Percentiles rank a stretch among this genome's conserved stretches.
These are phyloP conservation scores for Peniophora sp. DNA, from an alignment of 1,284 basidiomycete genomes.

Conservation along the genomic window DNA sequence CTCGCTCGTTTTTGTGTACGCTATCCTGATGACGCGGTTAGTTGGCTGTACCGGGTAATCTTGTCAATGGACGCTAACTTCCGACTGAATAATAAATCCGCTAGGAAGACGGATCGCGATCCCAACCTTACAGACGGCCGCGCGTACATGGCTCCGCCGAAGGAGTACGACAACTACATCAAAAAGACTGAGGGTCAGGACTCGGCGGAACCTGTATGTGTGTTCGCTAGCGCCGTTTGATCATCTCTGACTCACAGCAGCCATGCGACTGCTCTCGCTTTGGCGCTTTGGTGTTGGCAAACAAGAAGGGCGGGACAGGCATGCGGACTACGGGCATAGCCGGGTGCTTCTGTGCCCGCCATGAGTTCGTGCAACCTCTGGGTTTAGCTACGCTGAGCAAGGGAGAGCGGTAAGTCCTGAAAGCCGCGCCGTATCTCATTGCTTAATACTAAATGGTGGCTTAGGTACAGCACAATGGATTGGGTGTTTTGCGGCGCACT, in stretches of 20 bases:
- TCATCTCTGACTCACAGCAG: not conserved
- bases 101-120: slow-evolving; percentile 5
- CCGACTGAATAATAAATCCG: slow-evolving; percentile 12
- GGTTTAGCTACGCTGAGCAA: slow-evolving; percentile 27
- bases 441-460: not conserved
- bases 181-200: slow-evolving; percentile 1
- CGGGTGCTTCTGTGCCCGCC: slow-evolving; percentile 23
- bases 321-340: slow-evolving; percentile 22
- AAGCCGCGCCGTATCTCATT: too few relatives aligned
- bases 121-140: slow-evolving; percentile 14
- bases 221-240: too few relatives aligned
- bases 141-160: slow-evolving; percentile 17
- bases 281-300: slow-evolving; percentile 20
- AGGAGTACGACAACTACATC: slow-evolving; percentile 1
- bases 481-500: slow-evolving; percentile 21
- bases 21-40: not conserved
- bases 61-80: slow-evolving; percentile 22
- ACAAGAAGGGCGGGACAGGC: slow-evolving; percentile 14
- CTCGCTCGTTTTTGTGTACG: not conserved
- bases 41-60: slow-evolving; percentile 18
- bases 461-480: slow-evolving; percentile 29
- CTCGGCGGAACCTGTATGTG: not conserved
- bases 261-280: slow-evolving; percentile 1
- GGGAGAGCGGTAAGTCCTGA: slow-evolving; percentile 30
- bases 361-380: slow-evolving; percentile 22